Conservation (phyloP, 192 early-diverging fungal genomes). For the Physocladia obscura region DNA sequence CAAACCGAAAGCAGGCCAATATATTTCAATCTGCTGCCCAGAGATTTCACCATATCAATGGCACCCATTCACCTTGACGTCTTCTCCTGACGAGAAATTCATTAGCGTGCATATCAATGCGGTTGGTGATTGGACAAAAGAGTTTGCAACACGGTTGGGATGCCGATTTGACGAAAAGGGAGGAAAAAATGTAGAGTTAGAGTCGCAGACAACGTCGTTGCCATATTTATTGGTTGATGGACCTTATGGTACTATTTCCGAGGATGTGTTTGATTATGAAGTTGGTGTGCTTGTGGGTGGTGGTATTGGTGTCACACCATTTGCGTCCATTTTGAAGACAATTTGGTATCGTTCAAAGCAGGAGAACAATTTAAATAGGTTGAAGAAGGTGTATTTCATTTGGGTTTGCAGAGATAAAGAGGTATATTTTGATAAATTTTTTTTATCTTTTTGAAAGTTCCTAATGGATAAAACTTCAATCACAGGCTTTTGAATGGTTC, state of each 20-base stretch:
- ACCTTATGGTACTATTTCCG: constrained; percentile 74
- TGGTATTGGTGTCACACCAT: constrained; percentile 83
- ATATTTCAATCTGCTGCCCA: constrained; percentile 75
- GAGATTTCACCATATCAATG: constrained; percentile 72
- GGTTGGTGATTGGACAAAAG: constrained; percentile 72
- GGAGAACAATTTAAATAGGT: constrained; percentile 43
- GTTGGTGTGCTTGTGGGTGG: constrained; percentile 75
- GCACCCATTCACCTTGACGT: constrained; percentile 85
- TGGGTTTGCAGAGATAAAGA: constrained; percentile 83
- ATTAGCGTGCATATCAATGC: constrained; percentile 75
- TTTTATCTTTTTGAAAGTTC: no score
- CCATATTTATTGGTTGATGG: constrained; percentile 76
- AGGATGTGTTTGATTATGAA: constrained; percentile 83
- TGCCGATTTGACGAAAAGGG: constrained; percentile 58
- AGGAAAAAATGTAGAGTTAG: constrained; percentile 40
- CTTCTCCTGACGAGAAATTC: constrained; percentile 77
- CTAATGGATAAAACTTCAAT: background rate
- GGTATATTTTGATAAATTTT: constrained; percentile 23
- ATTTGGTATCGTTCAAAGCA: constrained; percentile 73
- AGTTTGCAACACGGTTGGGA: constrained; percentile 69
- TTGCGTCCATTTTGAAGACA: constrained; percentile 78
- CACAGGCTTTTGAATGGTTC: constrained; percentile 85
- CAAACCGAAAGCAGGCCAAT: constrained; percentile 70
- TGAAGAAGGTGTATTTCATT: constrained; percentile 85
- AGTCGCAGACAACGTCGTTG: constrained; percentile 48